These are phyloP conservation scores for Persicaria tinctoria DNA, from an alignment of 148 eudicot species.

Conservation along the genomic window DNA sequence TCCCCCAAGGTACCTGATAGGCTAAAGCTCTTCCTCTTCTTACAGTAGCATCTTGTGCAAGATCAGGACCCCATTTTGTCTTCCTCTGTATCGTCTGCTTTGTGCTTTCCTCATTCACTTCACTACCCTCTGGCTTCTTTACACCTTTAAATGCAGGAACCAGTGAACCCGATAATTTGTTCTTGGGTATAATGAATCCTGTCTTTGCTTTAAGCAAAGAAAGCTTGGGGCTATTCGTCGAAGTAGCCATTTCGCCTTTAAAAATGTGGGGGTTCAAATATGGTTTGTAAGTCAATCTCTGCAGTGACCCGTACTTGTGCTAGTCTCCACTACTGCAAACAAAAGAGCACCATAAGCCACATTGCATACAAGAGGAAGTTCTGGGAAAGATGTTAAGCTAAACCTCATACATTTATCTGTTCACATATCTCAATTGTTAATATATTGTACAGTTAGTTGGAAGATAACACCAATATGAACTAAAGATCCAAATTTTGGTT, in stretches of 20 bases:
- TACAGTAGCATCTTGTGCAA: constrained; percentile 65
- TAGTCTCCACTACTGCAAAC: constrained; percentile 9
- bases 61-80: constrained; percentile 92
- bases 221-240: constrained; percentile 40
- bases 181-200: constrained; percentile 94
- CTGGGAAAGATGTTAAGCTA: not conserved
- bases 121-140: constrained; percentile 52
- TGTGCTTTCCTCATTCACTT: constrained; percentile 43
- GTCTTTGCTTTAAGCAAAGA: constrained; percentile 68
- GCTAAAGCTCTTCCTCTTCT: constrained; percentile 75
- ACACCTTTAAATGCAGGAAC: constrained; percentile 56
- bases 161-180: constrained; percentile 88
- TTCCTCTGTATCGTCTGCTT: constrained; percentile 55
- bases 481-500: not conserved
- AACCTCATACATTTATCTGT: not conserved
- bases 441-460: not conserved
- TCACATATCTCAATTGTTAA: not conserved
- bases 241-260: constrained; percentile 29
- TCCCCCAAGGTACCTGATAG: constrained; percentile 57
- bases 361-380: not conserved
- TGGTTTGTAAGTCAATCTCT: constrained; percentile 30
- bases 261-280: constrained; percentile 15
- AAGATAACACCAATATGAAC: not conserved
- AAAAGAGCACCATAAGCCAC: not conserved
- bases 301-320: constrained; percentile 4